Evolutionary conservation across 345 rosid species (phyloP), one percentile per base, ranked within the genome.

Genomic region (Eucalyptus viminalis): DNA sequence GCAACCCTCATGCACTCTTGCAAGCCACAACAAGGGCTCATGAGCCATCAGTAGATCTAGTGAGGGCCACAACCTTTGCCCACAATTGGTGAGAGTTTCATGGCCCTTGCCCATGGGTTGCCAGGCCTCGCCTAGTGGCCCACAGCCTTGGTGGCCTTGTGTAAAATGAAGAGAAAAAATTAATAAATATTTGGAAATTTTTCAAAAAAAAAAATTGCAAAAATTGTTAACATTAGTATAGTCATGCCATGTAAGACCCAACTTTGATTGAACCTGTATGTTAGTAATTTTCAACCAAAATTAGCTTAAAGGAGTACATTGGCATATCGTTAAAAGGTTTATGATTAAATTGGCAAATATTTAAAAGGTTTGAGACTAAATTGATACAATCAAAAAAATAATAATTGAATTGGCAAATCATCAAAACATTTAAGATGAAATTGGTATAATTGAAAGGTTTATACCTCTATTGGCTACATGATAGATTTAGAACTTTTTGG

Each of bases 161-260:
- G 13, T 69, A 69, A 69, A 17, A 69, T 31, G 13, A 69, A n/a
- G 17, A n/a, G 3, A 15, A 65, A 67, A 15, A 67, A 4, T n/a
- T 15, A 15, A n/a, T 4, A 67, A 31, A 31, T 21, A 8, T 53
- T 53, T 53, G 25, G 58, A 53, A 53, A 53, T 19, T 53, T 53
- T 19, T 17, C 3, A 51, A 50, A 50, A 53, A 34, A 34, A 53
- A 58, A 58, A 58, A 2, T 11, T 0, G 0, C 4, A 67, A 67
- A 65, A 15, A 31, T 67, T 67, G 1, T 67, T 13, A 17, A 67
- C 6, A 9, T 31, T 5, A 15, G 19, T 9, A 0, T 5, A 3
- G 0, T 3, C 11, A 5, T 16, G 3, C 21, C 11, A n/a, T 2
- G 0, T 65, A n/a, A 7, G 76, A n/a, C 17, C 4, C 1, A 9